Base-by-base conservation (phyloP, 2,329 filamentous ascomycete species). In the Pseudogymnoascus sp. region DNA sequence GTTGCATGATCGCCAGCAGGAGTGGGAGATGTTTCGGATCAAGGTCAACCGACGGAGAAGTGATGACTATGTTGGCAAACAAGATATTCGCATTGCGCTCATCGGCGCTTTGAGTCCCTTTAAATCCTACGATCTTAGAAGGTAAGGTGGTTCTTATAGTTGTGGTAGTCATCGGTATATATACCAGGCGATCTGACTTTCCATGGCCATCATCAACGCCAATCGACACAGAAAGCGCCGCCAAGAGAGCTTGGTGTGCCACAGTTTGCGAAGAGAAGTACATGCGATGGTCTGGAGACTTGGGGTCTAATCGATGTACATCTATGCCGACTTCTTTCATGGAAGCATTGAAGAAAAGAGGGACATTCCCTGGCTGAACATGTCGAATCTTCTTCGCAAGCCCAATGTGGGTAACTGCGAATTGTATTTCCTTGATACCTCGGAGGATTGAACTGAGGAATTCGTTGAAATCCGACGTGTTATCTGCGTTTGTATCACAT, bases 291-390 rank as follows among this genome's bases (percentile, higher is more conserved):
- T 93, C 92, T 0, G 94, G 92, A 13, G 92, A 96, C 69, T 90
- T 93, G 42, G 90, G 88, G 72, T 99, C 93, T 61, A 99, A 82
- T 21, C 93, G 87, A 72, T 97, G 88, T 40, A 99, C 79, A 71
- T 99, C 94, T 71, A 99, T 83, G 64, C 93, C 93, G 42, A 99
- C 86, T 73, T 99, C 95, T 73, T 99, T 97, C 83, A 96, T 96
- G 5, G 93, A 92, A 48, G 92, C 83, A 70, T 93, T 96, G 64
- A 97, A 80, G 64, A 89, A 85, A 6, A 96, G 82, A 3, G 90
- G 87, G n/a, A 82, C 80, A 29, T 87, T 85, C 2, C 81, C 80
- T 2, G 87, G 81, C 65, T 86, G 84, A 63, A 90, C 79, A 1
- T 85, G 81, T 39, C 87, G 81, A 10, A 97, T 82, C 69, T 86